These are phyloP conservation scores for Hypsizygus marmoreus DNA, from an alignment of 768 basidiomycete genomes.

Conservation along the genomic window DNA sequence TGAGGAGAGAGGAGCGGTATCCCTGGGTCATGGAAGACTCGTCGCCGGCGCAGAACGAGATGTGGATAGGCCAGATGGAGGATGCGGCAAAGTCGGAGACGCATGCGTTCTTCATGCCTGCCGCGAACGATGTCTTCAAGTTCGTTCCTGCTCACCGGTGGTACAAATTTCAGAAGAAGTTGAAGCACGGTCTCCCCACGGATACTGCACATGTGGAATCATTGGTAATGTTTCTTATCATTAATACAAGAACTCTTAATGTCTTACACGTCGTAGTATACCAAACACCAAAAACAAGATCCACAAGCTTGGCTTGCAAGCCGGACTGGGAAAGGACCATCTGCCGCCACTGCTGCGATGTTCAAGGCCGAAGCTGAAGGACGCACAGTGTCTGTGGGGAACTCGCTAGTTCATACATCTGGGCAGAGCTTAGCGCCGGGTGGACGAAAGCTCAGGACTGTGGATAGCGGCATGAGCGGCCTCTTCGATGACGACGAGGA, in stretches of 20 bases:
- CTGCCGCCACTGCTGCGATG: constrained; percentile 64
- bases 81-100: constrained; percentile 71
- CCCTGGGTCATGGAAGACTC: constrained; percentile 93
- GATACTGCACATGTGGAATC: constrained; percentile 67
- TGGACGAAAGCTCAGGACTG: constrained; percentile 63
- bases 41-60: constrained; percentile 55
- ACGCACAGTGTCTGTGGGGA: constrained; percentile 38
- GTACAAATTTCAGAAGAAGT: constrained; percentile 91
- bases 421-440: constrained; percentile 68
- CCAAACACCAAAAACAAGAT: constrained; percentile 73
- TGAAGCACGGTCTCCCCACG: constrained; percentile 70
- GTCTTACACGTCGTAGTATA: constrained; percentile 35
- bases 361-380: constrained; percentile 68
- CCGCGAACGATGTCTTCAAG: constrained; percentile 79
- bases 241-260: constrained; percentile 16
- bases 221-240: constrained; percentile 45
- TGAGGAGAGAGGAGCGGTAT: constrained; percentile 83
- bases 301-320: constrained; percentile 72
- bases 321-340: constrained; percentile 59
- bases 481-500: constrained; percentile 75
- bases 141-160: constrained; percentile 87
- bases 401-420: constrained; percentile 48
- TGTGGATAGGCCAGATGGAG: constrained; percentile 84
- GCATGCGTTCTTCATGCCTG: constrained; percentile 84
- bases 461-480: constrained; percentile 64